Base-by-base conservation (phyloP, 1,284 basidiomycete species). In the Puccinia polysora region DNA sequence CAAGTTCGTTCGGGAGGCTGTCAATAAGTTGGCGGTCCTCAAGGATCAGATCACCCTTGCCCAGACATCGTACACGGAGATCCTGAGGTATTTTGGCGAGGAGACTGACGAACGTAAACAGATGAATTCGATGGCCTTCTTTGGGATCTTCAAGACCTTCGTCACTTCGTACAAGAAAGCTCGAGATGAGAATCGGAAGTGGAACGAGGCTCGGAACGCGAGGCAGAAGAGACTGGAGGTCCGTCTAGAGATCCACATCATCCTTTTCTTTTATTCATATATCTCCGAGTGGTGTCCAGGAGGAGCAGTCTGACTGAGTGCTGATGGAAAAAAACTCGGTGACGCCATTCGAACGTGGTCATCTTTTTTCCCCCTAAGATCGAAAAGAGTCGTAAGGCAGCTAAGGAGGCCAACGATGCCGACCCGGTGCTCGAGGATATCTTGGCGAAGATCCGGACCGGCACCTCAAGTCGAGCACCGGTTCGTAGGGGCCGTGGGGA, bases 151-250 rank as follows among this genome's bases (percentile, higher is more conserved):
- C 85, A 91, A 94, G 81, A 94, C 90, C 1, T 96, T 96, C 77
- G 85, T 92, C 28, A 92, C 89, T 0, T 93, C 91, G 0, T 96
- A 93, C 81, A 88, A 85, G 90, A 91, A 91, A 88, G 93, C 89
- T 79, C 88, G 88, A 79, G 75, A 80, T 20, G 89, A 92, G 58
- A 94, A 94, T 78, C 84, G 84, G 76, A 83, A 84, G 0, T 82
- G 84, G 25, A 86, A 85, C 0, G 87, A 90, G 74, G 87, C 89
- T 76, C 85, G 84, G 65, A 77, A 82, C 30, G 86, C 86, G 0
- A 76, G 82, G 60, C 85, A 89, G 80, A 88, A 84, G 78, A 85
- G 89, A 55, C 52, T 74, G 38, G 59, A 70, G 49, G 65, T 59
- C 32, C 71, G 55, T n/a, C n/a, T n/a, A n/a, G n/a, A n/a, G 76